phyloP scores from a whole-genome alignment of 2,329 filamentous ascomycete genomes.

The Aspergillus sp. region DNA sequence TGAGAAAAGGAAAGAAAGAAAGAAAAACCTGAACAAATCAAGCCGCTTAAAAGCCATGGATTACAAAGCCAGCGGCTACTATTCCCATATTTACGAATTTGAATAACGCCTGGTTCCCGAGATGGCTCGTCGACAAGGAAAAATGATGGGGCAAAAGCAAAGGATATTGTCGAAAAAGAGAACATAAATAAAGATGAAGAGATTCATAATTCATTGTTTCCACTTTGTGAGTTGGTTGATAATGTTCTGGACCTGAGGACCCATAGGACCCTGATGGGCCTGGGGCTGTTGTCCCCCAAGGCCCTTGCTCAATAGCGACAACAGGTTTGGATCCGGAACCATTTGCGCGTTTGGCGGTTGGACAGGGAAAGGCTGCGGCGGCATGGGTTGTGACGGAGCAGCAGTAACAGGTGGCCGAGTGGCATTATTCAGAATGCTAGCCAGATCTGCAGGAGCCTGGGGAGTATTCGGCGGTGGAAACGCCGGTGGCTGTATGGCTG shows the following conservation, averaged over 20 bases:
- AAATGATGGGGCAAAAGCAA: slow-evolving; percentile 8
- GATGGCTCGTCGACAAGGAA: not conserved
- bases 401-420: slow-evolving; percentile 30
- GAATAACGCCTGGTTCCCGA: not conserved
- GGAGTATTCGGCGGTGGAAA: slow-evolving; percentile 27
- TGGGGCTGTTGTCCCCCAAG: slow-evolving; percentile 30
- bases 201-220: slow-evolving; percentile 34
- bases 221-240: slow-evolving; percentile 43
- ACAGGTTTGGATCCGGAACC: slow-evolving; percentile 30
- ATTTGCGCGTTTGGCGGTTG: slow-evolving; percentile 21
- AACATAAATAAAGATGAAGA: slow-evolving; percentile 13
- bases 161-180: not conserved
- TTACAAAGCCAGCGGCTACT: not conserved
- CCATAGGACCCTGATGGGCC: slow-evolving; percentile 21
- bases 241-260: slow-evolving; percentile 41
- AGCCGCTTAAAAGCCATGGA: not conserved
- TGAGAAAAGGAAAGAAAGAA: not conserved
- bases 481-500: slow-evolving; percentile 26
- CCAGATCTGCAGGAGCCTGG: slow-evolving; percentile 32
- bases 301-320: slow-evolving; percentile 34
- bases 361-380: slow-evolving; percentile 24
- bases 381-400: slow-evolving; percentile 21
- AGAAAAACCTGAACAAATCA: not conserved
- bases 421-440: slow-evolving; percentile 34
- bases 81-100: not conserved